Evolutionary conservation across 2,329 filamentous ascomycete genomes (phyloP), one percentile per base, ranked within the genome.

Genomic region (Fulvia fulva): DNA sequence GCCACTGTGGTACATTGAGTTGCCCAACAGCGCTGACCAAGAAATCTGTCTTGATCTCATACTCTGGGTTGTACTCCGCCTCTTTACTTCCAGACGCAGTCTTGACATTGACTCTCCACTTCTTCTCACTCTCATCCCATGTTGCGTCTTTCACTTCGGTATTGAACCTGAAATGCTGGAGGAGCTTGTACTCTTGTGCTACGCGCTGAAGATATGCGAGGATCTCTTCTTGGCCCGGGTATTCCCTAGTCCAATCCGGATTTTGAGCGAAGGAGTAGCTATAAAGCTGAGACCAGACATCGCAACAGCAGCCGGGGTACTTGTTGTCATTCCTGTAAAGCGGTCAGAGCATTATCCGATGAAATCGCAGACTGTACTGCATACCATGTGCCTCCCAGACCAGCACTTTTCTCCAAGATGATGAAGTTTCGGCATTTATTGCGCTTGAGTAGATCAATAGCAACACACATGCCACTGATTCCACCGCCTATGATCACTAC

Each of bases 181-280:
- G 83, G 0, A 86, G 76, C 6, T 78, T 71, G 65, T 81, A 81
- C 58, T 83, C 80, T 58, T 80, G 74, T 5, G 82, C 83, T 12
- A 84, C 73, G 1, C 71, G 70, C 49, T 78, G 75, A 1, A 86
- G 74, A 63, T 86, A 86, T 22, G 80, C 75, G 32, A 83, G 73
- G 21, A 86, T 83, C 66, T 86, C 83, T 66, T 84, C 81, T 63
- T 86, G 83, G 0, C 81, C 80, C 0, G 83, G 80, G 64, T 84
- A 86, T 55, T 83, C 77, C 19, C 81, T 73, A 0, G 80, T 79
- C 83, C 83, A 85, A 62, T 80, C 75, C 2, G 81, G 73, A 53
- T 85, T 85, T 53, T 83, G 82, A 34, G 81, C 83, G 64, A 86
- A 87, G 5, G 81, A 84, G 69, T 80, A 85, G 45, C 78, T 82